Conservation (phyloP, 352 stramenopile genomes). For the Sclerospora graminicola region DNA sequence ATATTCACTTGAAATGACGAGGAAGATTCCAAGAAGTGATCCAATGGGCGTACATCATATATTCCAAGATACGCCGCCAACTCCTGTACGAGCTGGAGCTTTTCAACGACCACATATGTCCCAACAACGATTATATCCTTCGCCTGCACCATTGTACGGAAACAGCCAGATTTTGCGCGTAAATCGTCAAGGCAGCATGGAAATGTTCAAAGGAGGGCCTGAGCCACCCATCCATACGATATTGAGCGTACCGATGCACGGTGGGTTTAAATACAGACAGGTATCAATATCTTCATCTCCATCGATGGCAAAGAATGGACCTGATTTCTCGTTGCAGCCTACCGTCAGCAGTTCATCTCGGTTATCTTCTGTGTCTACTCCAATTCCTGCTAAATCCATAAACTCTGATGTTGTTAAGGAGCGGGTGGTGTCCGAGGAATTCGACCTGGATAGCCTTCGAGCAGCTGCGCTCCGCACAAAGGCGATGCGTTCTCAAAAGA, state of each 20-base stretch:
- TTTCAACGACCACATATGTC: not conserved
- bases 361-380: no score
- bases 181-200: constrained; percentile 47
- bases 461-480: constrained; percentile 57
- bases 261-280: constrained; percentile 37
- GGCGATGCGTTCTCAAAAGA: constrained; percentile 25
- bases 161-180: constrained; percentile 67
- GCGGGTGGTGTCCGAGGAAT: constrained; percentile 8
- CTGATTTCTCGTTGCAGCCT: constrained; percentile 5
- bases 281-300: constrained; percentile 12
- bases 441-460: constrained; percentile 64
- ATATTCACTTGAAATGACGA: constrained; percentile 20
- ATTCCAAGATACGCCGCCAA: constrained; percentile 12
- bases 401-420: constrained; percentile 3
- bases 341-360: constrained; percentile 3
- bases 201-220: constrained; percentile 30
- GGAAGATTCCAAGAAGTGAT: constrained; percentile 7
- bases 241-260: constrained; percentile 1
- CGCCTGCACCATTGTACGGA: constrained; percentile 13
- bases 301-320: constrained; percentile 1
- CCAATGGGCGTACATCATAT: constrained; percentile 10
- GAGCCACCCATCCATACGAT: constrained; percentile 3
- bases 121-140: constrained; percentile 2
- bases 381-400: not conserved
- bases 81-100: constrained; percentile 6